Percentiles rank a stretch among this genome's conserved stretches.
phyloP scores from a whole-genome alignment of 129 eudicot genomes.

The Flaveria sonorensis region DNA sequence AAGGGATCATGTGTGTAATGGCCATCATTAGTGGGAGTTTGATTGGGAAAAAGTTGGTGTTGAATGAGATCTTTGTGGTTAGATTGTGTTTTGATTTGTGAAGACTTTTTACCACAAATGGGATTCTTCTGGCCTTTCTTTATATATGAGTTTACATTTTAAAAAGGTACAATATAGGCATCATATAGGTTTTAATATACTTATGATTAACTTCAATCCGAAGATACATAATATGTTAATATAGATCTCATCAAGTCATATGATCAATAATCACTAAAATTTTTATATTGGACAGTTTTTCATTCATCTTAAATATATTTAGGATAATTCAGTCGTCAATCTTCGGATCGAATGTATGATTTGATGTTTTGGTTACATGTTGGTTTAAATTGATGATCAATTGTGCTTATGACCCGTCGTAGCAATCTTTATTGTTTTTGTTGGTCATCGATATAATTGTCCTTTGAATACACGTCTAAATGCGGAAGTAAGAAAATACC shows the following conservation, averaged over 20 bases:
- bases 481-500: neutral
- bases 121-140: neutral
- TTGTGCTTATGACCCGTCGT: neutral
- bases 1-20: conserved; percentile 11
- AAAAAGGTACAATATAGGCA: neutral
- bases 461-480: neutral
- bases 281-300: neutral
- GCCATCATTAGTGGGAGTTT: conserved; percentile 28
- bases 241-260: neutral
- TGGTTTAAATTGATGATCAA: neutral
- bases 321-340: no score
- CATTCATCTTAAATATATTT: no score
- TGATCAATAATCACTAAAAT: neutral
- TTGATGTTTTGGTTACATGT: neutral
- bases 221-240: neutral
- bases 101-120: neutral
- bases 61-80: conserved; percentile 22
- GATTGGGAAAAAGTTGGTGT: conserved; percentile 16
- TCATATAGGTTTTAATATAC: neutral
- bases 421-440: no score
- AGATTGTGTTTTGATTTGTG: conserved; percentile 32
- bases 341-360: neutral
- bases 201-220: neutral
- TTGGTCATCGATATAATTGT: no score
- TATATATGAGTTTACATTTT: neutral